Evolutionary conservation across 2,329 filamentous ascomycete genomes (phyloP).

Genomic region (Fusarium decemcellulare): DNA sequence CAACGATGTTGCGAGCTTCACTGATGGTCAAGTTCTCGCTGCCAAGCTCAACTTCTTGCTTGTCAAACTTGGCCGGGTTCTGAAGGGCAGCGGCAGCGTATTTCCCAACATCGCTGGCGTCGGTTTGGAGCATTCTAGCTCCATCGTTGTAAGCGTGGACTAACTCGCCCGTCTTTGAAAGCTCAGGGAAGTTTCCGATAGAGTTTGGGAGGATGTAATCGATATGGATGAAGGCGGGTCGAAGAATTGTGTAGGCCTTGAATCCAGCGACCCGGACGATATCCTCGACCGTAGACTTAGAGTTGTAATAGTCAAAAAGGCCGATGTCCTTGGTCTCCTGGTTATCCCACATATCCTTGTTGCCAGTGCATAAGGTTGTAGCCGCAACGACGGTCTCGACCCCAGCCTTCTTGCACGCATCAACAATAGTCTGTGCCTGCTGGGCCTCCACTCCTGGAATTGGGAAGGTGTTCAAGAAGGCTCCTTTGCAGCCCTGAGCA

Average conservation of each 20-base stretch:
- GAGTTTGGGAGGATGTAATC: slow-evolving; percentile 46
- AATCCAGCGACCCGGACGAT: slow-evolving; percentile 48
- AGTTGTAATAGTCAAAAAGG: slow-evolving; percentile 52
- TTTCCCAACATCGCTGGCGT: slow-evolving; percentile 49
- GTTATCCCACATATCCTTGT: slow-evolving; percentile 45
- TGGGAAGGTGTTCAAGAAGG: slow-evolving; percentile 47
- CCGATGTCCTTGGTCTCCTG: slow-evolving; percentile 5
- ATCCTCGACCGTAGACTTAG: slow-evolving; percentile 56
- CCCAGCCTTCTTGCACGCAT: slow-evolving; percentile 51
- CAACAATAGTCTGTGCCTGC: slow-evolving; percentile 51
- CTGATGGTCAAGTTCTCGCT: slow-evolving; percentile 49
- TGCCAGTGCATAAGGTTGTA: slow-evolving; percentile 41
- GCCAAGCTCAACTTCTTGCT: slow-evolving; percentile 50
- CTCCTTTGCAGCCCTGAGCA: slow-evolving; percentile 52
- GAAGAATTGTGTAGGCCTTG: slow-evolving; percentile 51
- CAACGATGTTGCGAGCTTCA: slow-evolving; percentile 48
- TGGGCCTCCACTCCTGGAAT: slow-evolving; percentile 46
- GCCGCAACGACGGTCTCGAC: slow-evolving; percentile 46
- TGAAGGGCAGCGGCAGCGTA: slow-evolving; percentile 52
- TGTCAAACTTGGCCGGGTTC: slow-evolving; percentile 48
- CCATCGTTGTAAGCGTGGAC: slow-evolving; percentile 43
- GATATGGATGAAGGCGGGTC: slow-evolving; percentile 48
- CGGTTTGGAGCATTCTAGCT: slow-evolving; percentile 46
- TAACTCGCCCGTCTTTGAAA: slow-evolving; percentile 47
- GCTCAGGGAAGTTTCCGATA: slow-evolving; percentile 47